A percentile compares a stretch with the other conserved stretches of the same genome.
These are phyloP conservation scores for Saprolegnia diclina DNA, from an alignment of 352 stramenopile genomes.

Conservation along the genomic window DNA sequence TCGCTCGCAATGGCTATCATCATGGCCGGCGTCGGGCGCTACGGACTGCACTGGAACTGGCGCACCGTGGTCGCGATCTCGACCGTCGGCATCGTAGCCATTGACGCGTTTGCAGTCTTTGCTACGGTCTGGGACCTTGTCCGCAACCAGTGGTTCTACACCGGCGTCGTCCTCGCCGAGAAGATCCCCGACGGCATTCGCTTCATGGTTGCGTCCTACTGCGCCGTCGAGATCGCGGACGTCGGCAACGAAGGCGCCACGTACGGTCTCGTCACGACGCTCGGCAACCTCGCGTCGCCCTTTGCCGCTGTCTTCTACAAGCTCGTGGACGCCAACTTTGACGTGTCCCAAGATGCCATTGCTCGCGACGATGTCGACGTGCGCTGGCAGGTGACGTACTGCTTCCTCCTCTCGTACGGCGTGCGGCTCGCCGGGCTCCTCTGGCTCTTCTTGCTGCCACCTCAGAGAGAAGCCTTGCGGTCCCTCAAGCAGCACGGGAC, in stretches of 20 bases:
- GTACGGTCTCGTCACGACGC: slow-evolving; percentile 68
- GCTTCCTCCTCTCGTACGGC: slow-evolving; percentile 52
- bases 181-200: slow-evolving; percentile 57
- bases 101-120: slow-evolving; percentile 27
- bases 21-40: slow-evolving; percentile 13
- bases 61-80: slow-evolving; percentile 35
- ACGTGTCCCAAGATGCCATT: slow-evolving; percentile 58
- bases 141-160: slow-evolving; percentile 60
- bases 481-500: slow-evolving; percentile 48
- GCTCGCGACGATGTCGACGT: slow-evolving; percentile 42
- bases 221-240: slow-evolving; percentile 73
- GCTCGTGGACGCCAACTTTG: slow-evolving; percentile 45
- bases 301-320: slow-evolving; percentile 55
- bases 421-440: slow-evolving; percentile 41
- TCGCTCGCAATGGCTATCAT: slow-evolving; percentile 47
- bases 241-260: slow-evolving; percentile 68
- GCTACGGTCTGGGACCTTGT: slow-evolving; percentile 50
- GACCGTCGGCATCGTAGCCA: slow-evolving; percentile 32
- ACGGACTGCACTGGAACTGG: slow-evolving; percentile 26
- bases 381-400: slow-evolving; percentile 48
- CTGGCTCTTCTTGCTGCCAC: slow-evolving; percentile 53
- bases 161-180: slow-evolving; percentile 43
- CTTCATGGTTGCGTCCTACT: slow-evolving; percentile 72
- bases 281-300: slow-evolving; percentile 66
- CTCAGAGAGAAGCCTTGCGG: slow-evolving; percentile 41